A percentile compares a stretch with the other conserved stretches of the same genome.
phyloP scores from a whole-genome alignment of 331 rosid species.

The Quercus tomentella region DNA sequence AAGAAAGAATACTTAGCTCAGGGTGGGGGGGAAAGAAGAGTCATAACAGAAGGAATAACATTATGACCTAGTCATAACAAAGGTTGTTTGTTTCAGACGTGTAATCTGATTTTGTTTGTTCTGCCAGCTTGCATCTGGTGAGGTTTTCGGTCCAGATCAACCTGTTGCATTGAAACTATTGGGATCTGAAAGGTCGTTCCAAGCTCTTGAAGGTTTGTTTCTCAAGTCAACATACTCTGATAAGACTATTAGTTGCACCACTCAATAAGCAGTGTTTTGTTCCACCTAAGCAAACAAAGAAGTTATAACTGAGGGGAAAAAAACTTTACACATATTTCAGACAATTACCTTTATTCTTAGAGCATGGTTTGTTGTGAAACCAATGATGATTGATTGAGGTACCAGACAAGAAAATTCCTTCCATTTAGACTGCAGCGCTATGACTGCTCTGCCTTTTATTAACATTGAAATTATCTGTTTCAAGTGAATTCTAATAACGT shows the following conservation, averaged over 20 bases:
- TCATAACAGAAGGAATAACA: background rate
- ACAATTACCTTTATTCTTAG: background rate
- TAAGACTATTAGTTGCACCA: background rate
- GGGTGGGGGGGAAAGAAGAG: background rate
- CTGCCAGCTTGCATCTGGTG: slow-evolving; percentile 88
- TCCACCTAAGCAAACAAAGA: background rate
- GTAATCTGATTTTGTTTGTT: slow-evolving; percentile 26
- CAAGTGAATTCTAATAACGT: background rate
- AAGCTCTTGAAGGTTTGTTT: slow-evolving; percentile 90
- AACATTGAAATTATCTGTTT: background rate
- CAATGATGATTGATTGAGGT: background rate
- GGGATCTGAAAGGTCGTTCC: slow-evolving; percentile 88
- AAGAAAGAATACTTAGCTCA: background rate
- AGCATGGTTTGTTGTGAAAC: background rate
- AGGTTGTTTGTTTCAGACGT: background rate
- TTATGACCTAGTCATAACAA: background rate
- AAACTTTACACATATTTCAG: background rate
- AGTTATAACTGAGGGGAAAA: background rate
- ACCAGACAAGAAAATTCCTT: background rate
- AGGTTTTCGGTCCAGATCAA: slow-evolving; percentile 92
- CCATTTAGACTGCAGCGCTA: background rate
- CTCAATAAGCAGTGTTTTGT: background rate
- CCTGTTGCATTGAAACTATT: slow-evolving; percentile 83
- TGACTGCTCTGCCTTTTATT: background rate
- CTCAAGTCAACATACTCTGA: slow-evolving; percentile 2